A percentile compares a stretch with the other conserved stretches of the same genome.
Evolutionary conservation across 73 alveolate genomes (phyloP).

Genomic region (Tetrahymena malaccensis): DNA sequence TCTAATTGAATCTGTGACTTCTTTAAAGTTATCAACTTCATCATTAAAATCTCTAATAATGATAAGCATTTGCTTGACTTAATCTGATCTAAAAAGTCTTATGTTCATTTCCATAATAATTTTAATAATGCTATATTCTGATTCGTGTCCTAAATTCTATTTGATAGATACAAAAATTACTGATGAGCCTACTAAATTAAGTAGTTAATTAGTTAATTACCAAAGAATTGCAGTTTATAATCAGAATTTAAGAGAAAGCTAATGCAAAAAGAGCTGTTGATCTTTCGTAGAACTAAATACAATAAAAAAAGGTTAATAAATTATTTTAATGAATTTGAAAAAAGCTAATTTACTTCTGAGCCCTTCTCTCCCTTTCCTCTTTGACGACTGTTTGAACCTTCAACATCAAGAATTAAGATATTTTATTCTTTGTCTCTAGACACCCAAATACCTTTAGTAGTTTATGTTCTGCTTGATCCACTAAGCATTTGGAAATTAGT

Average conservation of each 20-base stretch:
- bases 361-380: slow-evolving; percentile 67
- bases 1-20: slow-evolving; percentile 8
- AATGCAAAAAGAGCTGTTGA: slow-evolving; percentile 36
- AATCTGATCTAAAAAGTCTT: slow-evolving; percentile 13
- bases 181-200: neutral
- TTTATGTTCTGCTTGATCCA: slow-evolving; percentile 50
- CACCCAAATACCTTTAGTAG: slow-evolving; percentile 74
- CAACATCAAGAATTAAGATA: slow-evolving; percentile 60
- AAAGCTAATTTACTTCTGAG: neutral
- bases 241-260: slow-evolving; percentile 19
- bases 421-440: slow-evolving; percentile 54
- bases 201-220: neutral
- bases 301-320: neutral
- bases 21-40: slow-evolving; percentile 29
- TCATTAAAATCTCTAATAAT: slow-evolving; percentile 32
- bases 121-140: slow-evolving; percentile 6
- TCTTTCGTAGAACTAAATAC: slow-evolving; percentile 19
- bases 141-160: neutral
- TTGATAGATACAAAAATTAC: neutral
- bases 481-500: slow-evolving; percentile 65
- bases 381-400: slow-evolving; percentile 65
- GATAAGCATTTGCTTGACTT: slow-evolving; percentile 20
- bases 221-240: slow-evolving; percentile 1
- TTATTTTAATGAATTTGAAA: neutral
- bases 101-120: slow-evolving; percentile 29